Evolutionary conservation across 441 rosid species (phyloP).

Genomic region (Erodium trifolium): DNA sequence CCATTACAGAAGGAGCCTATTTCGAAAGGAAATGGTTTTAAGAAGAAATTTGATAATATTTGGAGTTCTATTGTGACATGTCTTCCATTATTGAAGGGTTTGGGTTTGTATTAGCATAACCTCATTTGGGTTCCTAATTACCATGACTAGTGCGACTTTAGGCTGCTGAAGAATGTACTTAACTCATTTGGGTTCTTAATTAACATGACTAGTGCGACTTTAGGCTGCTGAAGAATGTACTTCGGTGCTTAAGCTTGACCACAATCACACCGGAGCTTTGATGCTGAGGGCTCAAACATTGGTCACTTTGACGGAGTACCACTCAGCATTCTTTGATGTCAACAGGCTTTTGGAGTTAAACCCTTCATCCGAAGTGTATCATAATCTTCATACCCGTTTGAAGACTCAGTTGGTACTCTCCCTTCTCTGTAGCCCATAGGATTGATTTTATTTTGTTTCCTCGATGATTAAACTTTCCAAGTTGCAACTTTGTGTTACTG

Average conservation of each 20-base stretch:
- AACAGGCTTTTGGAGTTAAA: slow-evolving; percentile 69
- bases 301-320: slow-evolving; percentile 71
- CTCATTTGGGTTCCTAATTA: background rate
- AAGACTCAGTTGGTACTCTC: slow-evolving; percentile 74
- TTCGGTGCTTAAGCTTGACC: slow-evolving; percentile 85
- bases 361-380: slow-evolving; percentile 75
- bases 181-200: background rate
- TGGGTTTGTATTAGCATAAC: no score
- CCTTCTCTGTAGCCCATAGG: background rate
- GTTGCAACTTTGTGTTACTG: background rate
- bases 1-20: background rate
- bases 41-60: background rate
- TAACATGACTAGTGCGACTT: slow-evolving; percentile 15
- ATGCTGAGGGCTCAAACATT: slow-evolving; percentile 87
- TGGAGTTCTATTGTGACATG: background rate
- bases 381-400: slow-evolving; percentile 66
- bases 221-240: slow-evolving; percentile 92
- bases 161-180: slow-evolving; percentile 89
- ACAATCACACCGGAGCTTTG: slow-evolving; percentile 73
- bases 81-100: background rate
- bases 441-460: background rate
- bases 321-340: slow-evolving; percentile 81
- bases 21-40: background rate
- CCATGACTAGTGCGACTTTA: slow-evolving; percentile 21
- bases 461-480: background rate